phyloP scores from a whole-genome alignment of 306 rosid species.

The Arachis stenosperma region DNA sequence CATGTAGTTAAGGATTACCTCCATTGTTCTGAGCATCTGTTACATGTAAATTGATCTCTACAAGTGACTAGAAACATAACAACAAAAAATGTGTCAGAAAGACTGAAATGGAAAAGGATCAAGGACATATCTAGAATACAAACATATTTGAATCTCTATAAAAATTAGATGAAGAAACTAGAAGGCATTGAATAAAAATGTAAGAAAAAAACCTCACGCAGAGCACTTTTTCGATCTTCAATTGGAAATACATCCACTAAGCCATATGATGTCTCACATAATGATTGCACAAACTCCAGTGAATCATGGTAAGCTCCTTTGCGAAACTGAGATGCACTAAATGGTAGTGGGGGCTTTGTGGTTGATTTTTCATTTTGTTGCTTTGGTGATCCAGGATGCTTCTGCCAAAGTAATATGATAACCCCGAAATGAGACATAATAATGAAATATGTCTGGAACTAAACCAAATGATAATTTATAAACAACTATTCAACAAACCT shows the following conservation, averaged over 20 bases:
- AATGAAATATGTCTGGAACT: background rate
- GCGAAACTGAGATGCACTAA: conserved; percentile 65
- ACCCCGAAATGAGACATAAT: conserved; percentile 29
- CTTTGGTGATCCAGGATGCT: conserved; percentile 81
- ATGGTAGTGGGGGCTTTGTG: conserved; percentile 88
- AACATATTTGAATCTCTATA: conserved; percentile 6
- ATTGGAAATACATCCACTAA: conserved; percentile 95
- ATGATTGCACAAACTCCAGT: conserved; percentile 86
- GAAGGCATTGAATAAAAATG: conserved; percentile 32
- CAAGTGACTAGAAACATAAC: conserved; percentile 71
- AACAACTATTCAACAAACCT: conserved; percentile 57
- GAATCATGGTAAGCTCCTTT: conserved; percentile 95
- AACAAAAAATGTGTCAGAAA: conserved; percentile 44
- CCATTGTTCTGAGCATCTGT: conserved; percentile 81
- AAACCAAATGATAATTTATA: conserved; percentile 35
- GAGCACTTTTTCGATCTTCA: conserved; percentile 98
- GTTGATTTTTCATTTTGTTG: conserved; percentile 68
- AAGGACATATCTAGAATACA: conserved; percentile 15
- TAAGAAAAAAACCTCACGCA: conserved; percentile 73
- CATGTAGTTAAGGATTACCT: conserved; percentile 58
- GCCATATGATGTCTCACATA: conserved; percentile 93
- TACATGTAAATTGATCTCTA: conserved; percentile 75
- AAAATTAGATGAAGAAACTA: conserved; percentile 32
- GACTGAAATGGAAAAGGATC: conserved; percentile 16
- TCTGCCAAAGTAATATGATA: conserved; percentile 55